Conservation (phyloP, 768 basidiomycete genomes). For the Podaxis sp. region DNA sequence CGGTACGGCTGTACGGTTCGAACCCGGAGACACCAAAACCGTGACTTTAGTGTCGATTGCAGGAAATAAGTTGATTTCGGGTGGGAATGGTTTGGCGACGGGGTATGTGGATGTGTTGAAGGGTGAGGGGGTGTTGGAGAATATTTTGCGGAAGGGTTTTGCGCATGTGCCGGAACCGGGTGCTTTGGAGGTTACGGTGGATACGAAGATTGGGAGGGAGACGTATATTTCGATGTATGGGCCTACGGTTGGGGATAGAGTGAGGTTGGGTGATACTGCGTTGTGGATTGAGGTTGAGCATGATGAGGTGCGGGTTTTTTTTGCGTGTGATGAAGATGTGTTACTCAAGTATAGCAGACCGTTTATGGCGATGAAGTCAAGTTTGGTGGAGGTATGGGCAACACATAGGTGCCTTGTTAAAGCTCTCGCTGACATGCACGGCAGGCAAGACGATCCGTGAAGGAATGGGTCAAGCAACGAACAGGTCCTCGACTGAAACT, state of each 20-base stretch:
- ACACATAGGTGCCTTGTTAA: neutral
- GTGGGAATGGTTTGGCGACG: conserved; percentile 73
- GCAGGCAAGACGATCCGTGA: conserved; percentile 91
- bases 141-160: conserved; percentile 60
- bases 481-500: conserved; percentile 57
- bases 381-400: conserved; percentile 80
- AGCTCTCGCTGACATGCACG: conserved; percentile 9
- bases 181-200: conserved; percentile 42
- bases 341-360: conserved; percentile 40
- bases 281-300: conserved; percentile 92
- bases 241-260: conserved; percentile 86
- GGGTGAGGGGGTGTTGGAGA: conserved; percentile 42
- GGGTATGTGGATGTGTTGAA: conserved; percentile 43
- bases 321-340: neutral
- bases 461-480: conserved; percentile 92
- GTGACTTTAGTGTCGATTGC: conserved; percentile 78
- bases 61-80: conserved; percentile 66
- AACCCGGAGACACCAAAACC: conserved; percentile 86
- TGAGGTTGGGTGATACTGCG: conserved; percentile 83
- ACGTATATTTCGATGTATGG: conserved; percentile 93
- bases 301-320: conserved; percentile 53
- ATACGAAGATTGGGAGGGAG: conserved; percentile 60
- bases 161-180: conserved; percentile 65
- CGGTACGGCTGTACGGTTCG: conserved; percentile 94
- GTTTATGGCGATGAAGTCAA: conserved; percentile 96